phyloP scores from a whole-genome alignment of 192 early-diverging fungal species.

The Lobosporangium transversale region DNA sequence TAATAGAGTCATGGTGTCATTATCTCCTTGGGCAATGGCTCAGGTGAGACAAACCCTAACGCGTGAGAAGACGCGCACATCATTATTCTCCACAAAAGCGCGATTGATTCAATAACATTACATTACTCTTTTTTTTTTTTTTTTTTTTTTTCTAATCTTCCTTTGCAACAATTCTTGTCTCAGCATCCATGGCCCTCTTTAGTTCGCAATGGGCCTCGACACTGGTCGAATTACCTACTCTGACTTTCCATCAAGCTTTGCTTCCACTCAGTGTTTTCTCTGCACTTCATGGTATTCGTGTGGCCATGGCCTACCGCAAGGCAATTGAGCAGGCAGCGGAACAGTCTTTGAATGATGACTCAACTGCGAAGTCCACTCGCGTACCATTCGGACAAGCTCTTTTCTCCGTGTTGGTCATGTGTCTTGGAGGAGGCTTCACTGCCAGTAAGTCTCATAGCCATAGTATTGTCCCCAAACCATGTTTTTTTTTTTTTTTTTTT shows the following conservation, averaged over 20 bases:
- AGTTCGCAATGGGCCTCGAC: constrained; percentile 38
- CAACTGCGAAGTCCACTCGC: constrained; percentile 1
- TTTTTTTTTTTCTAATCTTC: too few species aligned
- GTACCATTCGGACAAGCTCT: constrained; percentile 35
- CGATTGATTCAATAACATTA: neutral
- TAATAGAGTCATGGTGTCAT: neutral
- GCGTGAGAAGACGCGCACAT: neutral
- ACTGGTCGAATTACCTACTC: constrained; percentile 37
- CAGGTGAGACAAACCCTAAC: too few species aligned
- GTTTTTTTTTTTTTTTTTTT: neutral
- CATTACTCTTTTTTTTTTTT: neutral
- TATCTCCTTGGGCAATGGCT: too few species aligned
- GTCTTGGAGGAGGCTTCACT: constrained; percentile 43
- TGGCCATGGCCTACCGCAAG: constrained; percentile 44
- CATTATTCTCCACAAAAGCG: neutral
- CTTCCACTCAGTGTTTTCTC: constrained; percentile 51
- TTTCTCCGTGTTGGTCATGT: constrained; percentile 40
- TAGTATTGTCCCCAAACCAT: neutral
- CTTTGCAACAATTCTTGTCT: too few species aligned
- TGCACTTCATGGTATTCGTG: constrained; percentile 36
- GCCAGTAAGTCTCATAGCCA: constrained; percentile 19
- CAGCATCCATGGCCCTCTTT: constrained; percentile 36
- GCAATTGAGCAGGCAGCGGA: constrained; percentile 38
- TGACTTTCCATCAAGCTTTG: constrained; percentile 42
- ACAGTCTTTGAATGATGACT: constrained; percentile 30